A percentile compares a stretch with the other conserved stretches of the same genome.
phyloP scores from a whole-genome alignment of 306 rosid species.

The Malus orientalis region DNA sequence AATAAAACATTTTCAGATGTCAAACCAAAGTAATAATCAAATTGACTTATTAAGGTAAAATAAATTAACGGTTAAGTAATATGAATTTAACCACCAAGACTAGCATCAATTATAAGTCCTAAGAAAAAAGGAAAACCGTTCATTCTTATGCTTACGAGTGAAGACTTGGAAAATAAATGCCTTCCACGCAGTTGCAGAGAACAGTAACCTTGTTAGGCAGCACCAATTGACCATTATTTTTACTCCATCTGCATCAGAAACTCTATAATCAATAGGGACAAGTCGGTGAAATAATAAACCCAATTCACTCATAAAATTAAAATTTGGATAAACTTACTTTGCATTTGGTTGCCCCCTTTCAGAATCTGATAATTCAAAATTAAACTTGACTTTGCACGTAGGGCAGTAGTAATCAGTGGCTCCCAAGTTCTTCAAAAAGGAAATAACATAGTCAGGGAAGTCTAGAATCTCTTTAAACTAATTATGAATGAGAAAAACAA shows the following conservation, averaged over 20 bases:
- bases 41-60: neutral
- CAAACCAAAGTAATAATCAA: neutral
- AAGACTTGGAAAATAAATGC: constrained; percentile 94
- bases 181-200: constrained; percentile 89
- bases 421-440: constrained; percentile 60
- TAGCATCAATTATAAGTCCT: neutral
- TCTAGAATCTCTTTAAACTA: constrained; percentile 17
- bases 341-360: constrained; percentile 65
- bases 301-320: neutral
- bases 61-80: neutral
- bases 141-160: constrained; percentile 62
- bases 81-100: neutral
- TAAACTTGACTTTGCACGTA: constrained; percentile 90
- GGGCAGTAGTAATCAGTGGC: constrained; percentile 97
- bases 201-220: constrained; percentile 82
- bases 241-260: constrained; percentile 45
- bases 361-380: constrained; percentile 91
- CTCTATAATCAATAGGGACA: constrained; percentile 22
- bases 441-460: constrained; percentile 27
- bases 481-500: constrained; percentile 12
- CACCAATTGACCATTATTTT: constrained; percentile 44
- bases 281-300: neutral
- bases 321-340: constrained; percentile 50
- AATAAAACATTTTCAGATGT: neutral
- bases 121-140: neutral